Base-by-base conservation (phyloP, 352 stramenopile genomes). In the Globisporangium solare region DNA sequence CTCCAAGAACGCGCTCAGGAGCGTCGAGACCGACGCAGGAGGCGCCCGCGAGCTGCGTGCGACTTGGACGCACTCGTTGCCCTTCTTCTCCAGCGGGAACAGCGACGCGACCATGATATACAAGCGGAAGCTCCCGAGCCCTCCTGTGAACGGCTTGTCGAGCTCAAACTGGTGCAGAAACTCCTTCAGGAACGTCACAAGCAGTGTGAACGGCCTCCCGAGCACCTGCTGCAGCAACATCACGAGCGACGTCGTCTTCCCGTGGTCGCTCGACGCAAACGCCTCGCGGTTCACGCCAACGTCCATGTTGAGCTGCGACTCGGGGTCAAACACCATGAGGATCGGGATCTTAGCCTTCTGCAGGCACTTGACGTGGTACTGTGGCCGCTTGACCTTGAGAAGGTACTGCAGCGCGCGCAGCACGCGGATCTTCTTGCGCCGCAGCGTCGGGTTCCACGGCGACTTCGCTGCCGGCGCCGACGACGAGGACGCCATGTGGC, bases 101-200 rank as follows among this genome's bases (percentile, higher is more conserved):
- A 93, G 67, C 48, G 72, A 83, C 10, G 79, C 79, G 20, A 91
- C 76, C 80, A 93, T 91, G 60, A 91, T 75, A 47, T 93, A 93
- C 18, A 93, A 61, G 2, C 83, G 75, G 56, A 85, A 93, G 63
- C 83, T 91, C 6, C 80, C 83, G 13, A 93, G 63, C 0, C 83
- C 83, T 15, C 80, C 83, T 11, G 80, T 89, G 56, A 86, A 91
- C 7, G 79, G 83, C 47, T 91, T 93, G 69, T 91, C 79, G 5
- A 93, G 64, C 2, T 85, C 75, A 27, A 86, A 87, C 51, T 91
- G 76, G 49, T 90, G 74, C 54, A 91, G 31, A 58, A 90, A 89
- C 58, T 91, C 80, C 58, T 91, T 91, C 13, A 93, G 52, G 39
- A 90, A 86, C 47, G 70, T 66, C 14, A 89, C 74, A 24, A 92